phyloP scores from a whole-genome alignment of 169 alveolate species.

The Plasmodium relictum region DNA sequence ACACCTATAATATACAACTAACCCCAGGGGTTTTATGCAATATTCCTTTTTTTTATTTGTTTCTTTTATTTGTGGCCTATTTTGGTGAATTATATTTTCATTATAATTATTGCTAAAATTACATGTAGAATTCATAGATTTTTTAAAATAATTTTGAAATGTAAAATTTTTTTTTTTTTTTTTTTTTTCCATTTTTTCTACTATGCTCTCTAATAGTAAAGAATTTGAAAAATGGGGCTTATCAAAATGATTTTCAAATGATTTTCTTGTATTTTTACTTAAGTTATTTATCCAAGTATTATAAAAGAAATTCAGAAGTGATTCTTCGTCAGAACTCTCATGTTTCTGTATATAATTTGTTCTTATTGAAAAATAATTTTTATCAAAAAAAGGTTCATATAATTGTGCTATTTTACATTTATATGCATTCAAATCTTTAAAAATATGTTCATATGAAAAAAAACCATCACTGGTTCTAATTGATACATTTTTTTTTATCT shows the following conservation, averaged over 20 bases:
- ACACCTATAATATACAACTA: conserved; percentile 60
- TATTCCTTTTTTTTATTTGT: background rate
- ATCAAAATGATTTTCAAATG: background rate
- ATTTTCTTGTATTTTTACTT: background rate
- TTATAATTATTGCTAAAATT: background rate
- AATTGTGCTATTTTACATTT: too few relatives aligned
- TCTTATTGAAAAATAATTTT: too few relatives aligned
- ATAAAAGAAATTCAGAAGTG: too few relatives aligned
- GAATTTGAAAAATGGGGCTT: background rate
- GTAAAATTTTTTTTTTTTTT: conserved; percentile 35
- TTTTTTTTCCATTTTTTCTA: conserved; percentile 34
- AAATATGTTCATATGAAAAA: too few relatives aligned
- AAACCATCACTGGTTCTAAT: too few relatives aligned
- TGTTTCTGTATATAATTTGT: too few relatives aligned
- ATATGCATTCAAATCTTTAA: too few relatives aligned
- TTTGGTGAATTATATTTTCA: background rate
- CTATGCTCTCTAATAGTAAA: background rate
- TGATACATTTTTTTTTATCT: too few relatives aligned
- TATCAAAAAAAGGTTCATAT: too few relatives aligned
- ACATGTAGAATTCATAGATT: background rate
- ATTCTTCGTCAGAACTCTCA: too few relatives aligned
- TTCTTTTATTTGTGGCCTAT: background rate
- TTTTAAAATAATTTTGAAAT: conserved; percentile 37
- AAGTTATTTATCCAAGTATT: too few relatives aligned
- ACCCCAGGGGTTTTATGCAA: conserved; percentile 36